A percentile compares a stretch with the other conserved stretches of the same genome.
These are phyloP conservation scores for Trichoderma harzianum DNA, from an alignment of 2,329 filamentous ascomycete species.

Conservation along the genomic window DNA sequence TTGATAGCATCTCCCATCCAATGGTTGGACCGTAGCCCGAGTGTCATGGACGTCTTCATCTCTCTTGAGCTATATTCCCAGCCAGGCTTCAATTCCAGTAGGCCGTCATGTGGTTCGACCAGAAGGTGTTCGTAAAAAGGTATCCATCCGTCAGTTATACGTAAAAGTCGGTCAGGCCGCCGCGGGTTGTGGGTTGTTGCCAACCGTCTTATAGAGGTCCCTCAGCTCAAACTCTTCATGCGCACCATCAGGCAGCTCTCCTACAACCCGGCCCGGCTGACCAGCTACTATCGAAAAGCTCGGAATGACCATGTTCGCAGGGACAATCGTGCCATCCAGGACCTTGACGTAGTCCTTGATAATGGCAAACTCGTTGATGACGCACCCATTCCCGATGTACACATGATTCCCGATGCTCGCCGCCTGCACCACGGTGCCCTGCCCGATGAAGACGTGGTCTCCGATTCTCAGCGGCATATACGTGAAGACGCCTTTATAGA, in stretches of 20 bases:
- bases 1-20: background rate
- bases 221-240: slow-evolving; percentile 62
- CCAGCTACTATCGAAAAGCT: slow-evolving; percentile 91
- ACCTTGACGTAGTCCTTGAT: slow-evolving; percentile 92
- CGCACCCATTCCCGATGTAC: slow-evolving; percentile 72
- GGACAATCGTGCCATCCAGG: slow-evolving; percentile 78
- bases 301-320: slow-evolving; percentile 85
- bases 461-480: slow-evolving; percentile 90
- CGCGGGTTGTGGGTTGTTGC: slow-evolving; percentile 49
- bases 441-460: slow-evolving; percentile 89
- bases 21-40: background rate
- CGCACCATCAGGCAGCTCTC: slow-evolving; percentile 72
- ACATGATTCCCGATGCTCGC: slow-evolving; percentile 83
- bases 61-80: background rate
- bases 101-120: background rate
- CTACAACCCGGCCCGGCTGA: slow-evolving; percentile 72
- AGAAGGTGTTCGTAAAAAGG: background rate
- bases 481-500: slow-evolving; percentile 74
- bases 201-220: slow-evolving; percentile 62
- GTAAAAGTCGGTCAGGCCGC: slow-evolving; percentile 23
- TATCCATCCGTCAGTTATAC: background rate
- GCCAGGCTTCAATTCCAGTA: background rate
- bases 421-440: slow-evolving; percentile 72
- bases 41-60: background rate
- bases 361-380: slow-evolving; percentile 82